Evolutionary conservation across 106 monocot genomes (phyloP).

Genomic region (Posidonia australis): DNA sequence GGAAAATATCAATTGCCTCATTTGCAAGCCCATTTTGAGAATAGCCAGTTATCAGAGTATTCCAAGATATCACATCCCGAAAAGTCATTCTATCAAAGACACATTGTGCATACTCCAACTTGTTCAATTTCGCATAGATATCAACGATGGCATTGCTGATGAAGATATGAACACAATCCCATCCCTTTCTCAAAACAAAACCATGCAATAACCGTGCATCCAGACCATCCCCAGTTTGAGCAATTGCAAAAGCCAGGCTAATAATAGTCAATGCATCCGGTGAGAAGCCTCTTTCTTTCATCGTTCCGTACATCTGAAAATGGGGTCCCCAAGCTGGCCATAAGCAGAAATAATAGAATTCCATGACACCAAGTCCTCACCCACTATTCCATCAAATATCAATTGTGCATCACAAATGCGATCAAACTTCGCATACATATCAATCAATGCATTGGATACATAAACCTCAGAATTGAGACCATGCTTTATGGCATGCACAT

Average conservation of each 20-base stretch:
- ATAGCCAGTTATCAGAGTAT: constrained; percentile 43
- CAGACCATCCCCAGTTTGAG: constrained; percentile 16
- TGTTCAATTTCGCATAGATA: constrained; percentile 38
- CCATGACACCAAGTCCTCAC: constrained; percentile 40
- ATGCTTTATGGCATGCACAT: constrained; percentile 31
- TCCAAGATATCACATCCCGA: constrained; percentile 46
- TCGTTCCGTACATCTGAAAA: constrained; percentile 10
- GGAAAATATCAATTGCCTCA: constrained; percentile 38
- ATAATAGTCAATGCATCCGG: constrained; percentile 35
- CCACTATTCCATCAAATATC: constrained; percentile 38
- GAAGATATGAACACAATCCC: constrained; percentile 24
- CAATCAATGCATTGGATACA: constrained; percentile 56
- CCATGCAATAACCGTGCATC: constrained; percentile 25
- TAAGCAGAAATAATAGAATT: constrained; percentile 38
- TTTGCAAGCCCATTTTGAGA: constrained; percentile 45
- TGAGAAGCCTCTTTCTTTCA: constrained; percentile 14
- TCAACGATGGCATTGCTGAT: constrained; percentile 43
- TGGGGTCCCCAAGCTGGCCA: constrained; percentile 24
- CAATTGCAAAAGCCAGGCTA: constrained; percentile 29
- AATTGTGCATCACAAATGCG: constrained; percentile 19
- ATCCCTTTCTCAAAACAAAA: constrained; percentile 32
- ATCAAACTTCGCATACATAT: constrained; percentile 51
- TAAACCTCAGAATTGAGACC: constrained; percentile 51
- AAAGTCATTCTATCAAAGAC: constrained; percentile 25
- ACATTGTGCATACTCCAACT: constrained; percentile 16